These are phyloP conservation scores for Salvia miltiorrhiza DNA, from an alignment of 257 asterid species.

Conservation along the genomic window DNA sequence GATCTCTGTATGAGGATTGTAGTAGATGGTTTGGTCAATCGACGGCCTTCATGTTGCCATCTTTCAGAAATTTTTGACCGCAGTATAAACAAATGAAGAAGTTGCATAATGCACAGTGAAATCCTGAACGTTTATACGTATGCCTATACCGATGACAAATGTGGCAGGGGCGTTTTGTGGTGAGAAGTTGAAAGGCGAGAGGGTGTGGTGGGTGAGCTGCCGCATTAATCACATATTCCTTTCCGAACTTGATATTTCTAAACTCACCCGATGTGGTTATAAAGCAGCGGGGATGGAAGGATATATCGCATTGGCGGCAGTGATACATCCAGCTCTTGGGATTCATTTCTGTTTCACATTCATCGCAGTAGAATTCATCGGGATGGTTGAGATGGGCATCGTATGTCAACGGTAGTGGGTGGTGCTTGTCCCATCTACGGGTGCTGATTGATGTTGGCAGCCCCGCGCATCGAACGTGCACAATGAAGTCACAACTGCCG, in stretches of 20 bases:
- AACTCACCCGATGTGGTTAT: not conserved
- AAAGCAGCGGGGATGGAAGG: not conserved
- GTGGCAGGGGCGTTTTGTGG: not conserved
- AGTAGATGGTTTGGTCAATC: too few relatives aligned
- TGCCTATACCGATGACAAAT: not conserved
- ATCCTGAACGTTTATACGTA: not conserved
- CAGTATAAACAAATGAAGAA: not conserved
- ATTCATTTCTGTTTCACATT: not conserved
- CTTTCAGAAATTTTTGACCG: too few relatives aligned
- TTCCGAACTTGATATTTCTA: not conserved
- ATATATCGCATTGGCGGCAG: not conserved
- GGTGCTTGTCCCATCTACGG: not conserved
- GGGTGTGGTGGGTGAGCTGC: not conserved
- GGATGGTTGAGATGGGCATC: slow-evolving; percentile 1
- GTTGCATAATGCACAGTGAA: not conserved
- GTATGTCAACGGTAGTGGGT: not conserved
- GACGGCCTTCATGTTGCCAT: too few relatives aligned
- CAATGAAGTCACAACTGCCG: too few relatives aligned
- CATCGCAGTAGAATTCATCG: not conserved
- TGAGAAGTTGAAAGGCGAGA: not conserved
- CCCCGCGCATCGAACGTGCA: too few relatives aligned
- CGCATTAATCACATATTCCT: not conserved
- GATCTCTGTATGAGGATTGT: too few relatives aligned
- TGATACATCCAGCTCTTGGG: slow-evolving; percentile 1
- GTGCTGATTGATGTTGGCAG: not conserved